phyloP scores from a whole-genome alignment of 495 filamentous ascomycete genomes.

The Talaromyces borbonicus region DNA sequence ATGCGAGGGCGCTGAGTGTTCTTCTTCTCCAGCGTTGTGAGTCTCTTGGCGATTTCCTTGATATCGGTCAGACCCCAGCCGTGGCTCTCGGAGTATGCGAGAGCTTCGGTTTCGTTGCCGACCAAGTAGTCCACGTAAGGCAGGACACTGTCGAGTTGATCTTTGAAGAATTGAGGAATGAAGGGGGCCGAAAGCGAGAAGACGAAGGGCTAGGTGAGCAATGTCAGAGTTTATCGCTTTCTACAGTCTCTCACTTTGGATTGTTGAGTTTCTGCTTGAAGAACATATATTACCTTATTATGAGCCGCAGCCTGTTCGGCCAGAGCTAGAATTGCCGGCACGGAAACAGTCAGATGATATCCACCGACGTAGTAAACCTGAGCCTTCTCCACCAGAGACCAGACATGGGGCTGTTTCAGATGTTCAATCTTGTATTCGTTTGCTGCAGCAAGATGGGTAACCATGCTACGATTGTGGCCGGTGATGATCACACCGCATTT shows the following conservation, averaged over 20 bases:
- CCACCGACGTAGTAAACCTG: constrained; percentile 87
- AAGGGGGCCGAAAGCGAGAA: constrained; percentile 90
- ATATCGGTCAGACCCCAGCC: constrained; percentile 61
- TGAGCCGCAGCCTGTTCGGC: constrained; percentile 78
- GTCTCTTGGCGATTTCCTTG: constrained; percentile 73
- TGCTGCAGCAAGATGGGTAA: constrained; percentile 90
- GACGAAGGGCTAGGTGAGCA: constrained; percentile 67
- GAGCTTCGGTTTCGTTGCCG: constrained; percentile 93
- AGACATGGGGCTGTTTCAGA: constrained; percentile 81
- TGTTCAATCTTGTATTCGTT: constrained; percentile 96
- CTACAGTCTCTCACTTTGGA: too few relatives aligned
- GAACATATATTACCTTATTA: constrained; percentile 53
- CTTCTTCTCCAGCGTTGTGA: constrained; percentile 83
- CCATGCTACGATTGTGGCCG: constrained; percentile 84
- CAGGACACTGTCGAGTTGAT: constrained; percentile 70
- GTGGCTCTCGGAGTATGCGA: constrained; percentile 74
- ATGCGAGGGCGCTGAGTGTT: constrained; percentile 69
- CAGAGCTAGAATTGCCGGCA: constrained; percentile 78
- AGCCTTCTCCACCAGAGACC: constrained; percentile 80
- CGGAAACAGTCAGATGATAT: constrained; percentile 82
- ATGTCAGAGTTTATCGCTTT: too few relatives aligned
- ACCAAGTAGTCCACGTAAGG: constrained; percentile 95
- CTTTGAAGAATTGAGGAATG: constrained; percentile 96
- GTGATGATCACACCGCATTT: constrained; percentile 96
- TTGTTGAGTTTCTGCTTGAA: neutral